Percentiles rank a stretch among this genome's conserved stretches.
Evolutionary conservation across 1,284 basidiomycete genomes (phyloP).

Genomic region (Ustilago tritici): DNA sequence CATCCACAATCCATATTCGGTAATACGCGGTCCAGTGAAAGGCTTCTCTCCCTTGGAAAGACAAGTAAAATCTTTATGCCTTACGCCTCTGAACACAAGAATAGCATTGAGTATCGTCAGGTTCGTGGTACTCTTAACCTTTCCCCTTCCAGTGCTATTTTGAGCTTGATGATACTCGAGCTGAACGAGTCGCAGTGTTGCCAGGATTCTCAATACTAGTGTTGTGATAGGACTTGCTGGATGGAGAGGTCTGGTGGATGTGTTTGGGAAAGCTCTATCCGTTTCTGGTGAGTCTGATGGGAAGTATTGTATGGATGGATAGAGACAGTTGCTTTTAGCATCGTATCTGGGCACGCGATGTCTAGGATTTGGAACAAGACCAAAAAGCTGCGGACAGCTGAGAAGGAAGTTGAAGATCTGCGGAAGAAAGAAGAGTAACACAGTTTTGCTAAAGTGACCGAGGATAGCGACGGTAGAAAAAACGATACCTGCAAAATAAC

Average conservation of each 20-base stretch:
- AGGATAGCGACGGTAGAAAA: conserved; percentile 63
- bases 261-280: conserved; percentile 18
- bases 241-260: conserved; percentile 11
- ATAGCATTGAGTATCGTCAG: conserved; percentile 66
- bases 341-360: conserved; percentile 83
- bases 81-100: conserved; percentile 59
- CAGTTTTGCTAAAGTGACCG: conserved; percentile 95
- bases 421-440: conserved; percentile 95
- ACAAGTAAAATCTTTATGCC: background rate
- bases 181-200: conserved; percentile 36
- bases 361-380: conserved; percentile 89
- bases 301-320: conserved; percentile 57
- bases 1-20: conserved; percentile 56
- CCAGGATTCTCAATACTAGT: conserved; percentile 31
- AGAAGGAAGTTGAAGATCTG: conserved; percentile 98
- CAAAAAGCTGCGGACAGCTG: conserved; percentile 94
- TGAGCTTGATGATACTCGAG: conserved; percentile 34
- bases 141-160: background rate
- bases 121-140: conserved; percentile 60
- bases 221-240: conserved; percentile 21
- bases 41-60: background rate
- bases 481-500: conserved; percentile 83
- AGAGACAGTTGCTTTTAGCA: conserved; percentile 24
- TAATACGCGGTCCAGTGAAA: conserved; percentile 35
- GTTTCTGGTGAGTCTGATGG: background rate